phyloP scores from a whole-genome alignment of 306 rosid species.

The Cucurbita moschata region DNA sequence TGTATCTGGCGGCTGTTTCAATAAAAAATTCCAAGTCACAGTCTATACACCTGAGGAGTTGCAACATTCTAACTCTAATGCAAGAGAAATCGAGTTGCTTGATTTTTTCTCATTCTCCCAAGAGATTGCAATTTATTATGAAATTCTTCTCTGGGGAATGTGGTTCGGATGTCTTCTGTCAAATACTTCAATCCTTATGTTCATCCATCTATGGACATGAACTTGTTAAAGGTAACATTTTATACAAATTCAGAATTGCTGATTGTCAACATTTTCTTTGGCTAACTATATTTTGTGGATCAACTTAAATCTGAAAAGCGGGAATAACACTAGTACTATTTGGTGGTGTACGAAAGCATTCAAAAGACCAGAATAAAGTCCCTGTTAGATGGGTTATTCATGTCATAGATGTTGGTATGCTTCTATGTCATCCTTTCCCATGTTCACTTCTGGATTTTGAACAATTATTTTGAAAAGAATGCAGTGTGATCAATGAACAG shows the following conservation, averaged over 20 bases:
- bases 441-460: constrained; percentile 10
- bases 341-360: constrained; percentile 80
- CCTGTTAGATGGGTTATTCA: constrained; percentile 96
- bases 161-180: constrained; percentile 71
- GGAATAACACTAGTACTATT: constrained; percentile 77
- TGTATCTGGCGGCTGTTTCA: constrained; percentile 84
- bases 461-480: constrained; percentile 7
- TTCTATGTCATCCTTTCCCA: constrained; percentile 17
- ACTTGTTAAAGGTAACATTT: constrained; percentile 70
- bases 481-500: not conserved
- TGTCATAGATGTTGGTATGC: constrained; percentile 81
- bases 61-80: constrained; percentile 44
- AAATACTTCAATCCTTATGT: constrained; percentile 81
- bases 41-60: constrained; percentile 33
- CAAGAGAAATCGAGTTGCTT: constrained; percentile 48
- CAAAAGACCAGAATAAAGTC: constrained; percentile 83
- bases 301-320: constrained; percentile 31
- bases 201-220: constrained; percentile 98
- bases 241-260: not conserved
- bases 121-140: constrained; percentile 81
- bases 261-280: not conserved
- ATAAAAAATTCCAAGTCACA: constrained; percentile 71
- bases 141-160: constrained; percentile 55
- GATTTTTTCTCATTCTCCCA: constrained; percentile 70
- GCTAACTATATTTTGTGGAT: not conserved